Conservation (phyloP, 73 alveolate genomes). For the Paramecium sonneborni region DNA sequence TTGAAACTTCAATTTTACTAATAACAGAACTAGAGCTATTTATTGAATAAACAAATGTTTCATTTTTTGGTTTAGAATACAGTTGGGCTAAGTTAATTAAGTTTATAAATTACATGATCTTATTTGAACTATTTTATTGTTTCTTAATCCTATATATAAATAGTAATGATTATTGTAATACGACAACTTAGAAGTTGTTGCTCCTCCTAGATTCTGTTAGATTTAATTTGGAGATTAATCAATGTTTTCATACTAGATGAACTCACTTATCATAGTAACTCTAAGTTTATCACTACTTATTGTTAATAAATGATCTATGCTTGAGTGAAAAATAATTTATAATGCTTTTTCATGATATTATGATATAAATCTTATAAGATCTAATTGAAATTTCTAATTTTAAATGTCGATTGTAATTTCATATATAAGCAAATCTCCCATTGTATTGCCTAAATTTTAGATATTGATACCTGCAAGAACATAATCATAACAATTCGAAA, state of each 20-base stretch:
- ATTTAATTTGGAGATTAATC: neutral
- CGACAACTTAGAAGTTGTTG: neutral
- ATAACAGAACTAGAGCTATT: neutral
- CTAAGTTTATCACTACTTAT: neutral
- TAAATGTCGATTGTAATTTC: slow-evolving; percentile 5
- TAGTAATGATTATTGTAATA: neutral
- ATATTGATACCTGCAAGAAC: neutral
- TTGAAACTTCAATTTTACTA: neutral
- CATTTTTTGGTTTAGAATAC: neutral
- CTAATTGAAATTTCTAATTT: neutral
- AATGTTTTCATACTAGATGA: neutral
- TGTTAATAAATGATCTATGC: slow-evolving; percentile 9
- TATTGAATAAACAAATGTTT: neutral
- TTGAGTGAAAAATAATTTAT: neutral
- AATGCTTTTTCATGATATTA: slow-evolving; percentile 20
- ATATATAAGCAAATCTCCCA: slow-evolving; percentile 36
- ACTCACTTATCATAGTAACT: neutral
- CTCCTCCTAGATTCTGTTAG: neutral
- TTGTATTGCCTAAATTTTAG: neutral
- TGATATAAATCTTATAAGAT: slow-evolving; percentile 3
- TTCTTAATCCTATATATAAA: neutral
- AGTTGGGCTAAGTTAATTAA: neutral
- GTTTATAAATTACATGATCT: slow-evolving; percentile 9
- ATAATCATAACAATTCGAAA: slow-evolving; percentile 27
- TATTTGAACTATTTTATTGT: neutral